These are phyloP conservation scores for Pleurotus salmoneostramineus DNA, from an alignment of 768 basidiomycete species.

Conservation along the genomic window DNA sequence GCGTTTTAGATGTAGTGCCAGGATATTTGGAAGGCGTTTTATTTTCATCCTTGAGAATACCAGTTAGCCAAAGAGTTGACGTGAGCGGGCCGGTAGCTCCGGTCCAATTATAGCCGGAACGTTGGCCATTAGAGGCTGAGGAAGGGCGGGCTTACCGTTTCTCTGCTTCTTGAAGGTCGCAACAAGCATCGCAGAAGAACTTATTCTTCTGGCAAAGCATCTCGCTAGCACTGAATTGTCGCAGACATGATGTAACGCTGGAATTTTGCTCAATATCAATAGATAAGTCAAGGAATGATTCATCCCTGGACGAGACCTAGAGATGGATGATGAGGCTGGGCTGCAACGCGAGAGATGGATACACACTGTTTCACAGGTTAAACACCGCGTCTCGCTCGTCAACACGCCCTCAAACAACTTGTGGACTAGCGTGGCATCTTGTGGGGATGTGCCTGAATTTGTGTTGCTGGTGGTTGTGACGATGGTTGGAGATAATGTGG, in stretches of 20 bases:
- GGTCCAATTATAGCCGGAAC: background rate
- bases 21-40: slow-evolving; percentile 91
- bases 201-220: slow-evolving; percentile 99
- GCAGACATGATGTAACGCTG: slow-evolving; percentile 91
- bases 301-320: slow-evolving; percentile 89
- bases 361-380: slow-evolving; percentile 95
- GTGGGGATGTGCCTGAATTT: slow-evolving; percentile 41
- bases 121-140: no score
- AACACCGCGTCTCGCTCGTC: slow-evolving; percentile 95
- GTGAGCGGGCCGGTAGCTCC: background rate
- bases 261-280: slow-evolving; percentile 99
- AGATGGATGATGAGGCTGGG: background rate
- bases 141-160: slow-evolving; percentile 60
- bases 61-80: no score
- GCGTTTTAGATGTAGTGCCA: slow-evolving; percentile 94
- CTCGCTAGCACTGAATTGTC: slow-evolving; percentile 96
- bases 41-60: slow-evolving; percentile 85
- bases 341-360: slow-evolving; percentile 4
- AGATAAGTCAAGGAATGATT: slow-evolving; percentile 96
- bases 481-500: slow-evolving; percentile 43
- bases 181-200: slow-evolving; percentile 97
- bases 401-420: slow-evolving; percentile 89
- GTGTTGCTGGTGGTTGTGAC: slow-evolving; percentile 39
- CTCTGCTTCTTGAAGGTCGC: slow-evolving; percentile 96
- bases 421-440: slow-evolving; percentile 78